Evolutionary conservation across 2,329 filamentous ascomycete species (phyloP), one percentile per base, ranked within the genome.

Genomic region (Lizonia empirigonia): DNA sequence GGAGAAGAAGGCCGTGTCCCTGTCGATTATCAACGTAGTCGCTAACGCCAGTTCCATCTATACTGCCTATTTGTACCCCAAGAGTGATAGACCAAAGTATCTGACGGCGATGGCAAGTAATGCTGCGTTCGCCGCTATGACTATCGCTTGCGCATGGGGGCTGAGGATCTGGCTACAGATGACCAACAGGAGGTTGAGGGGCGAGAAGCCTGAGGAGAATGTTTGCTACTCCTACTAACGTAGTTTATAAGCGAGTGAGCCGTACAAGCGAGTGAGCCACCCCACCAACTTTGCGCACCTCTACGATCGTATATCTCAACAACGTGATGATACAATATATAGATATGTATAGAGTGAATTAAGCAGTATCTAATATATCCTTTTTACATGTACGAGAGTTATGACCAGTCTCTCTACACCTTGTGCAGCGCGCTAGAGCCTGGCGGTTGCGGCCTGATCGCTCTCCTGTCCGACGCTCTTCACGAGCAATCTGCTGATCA

Each of bases 21-120:
- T 77, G n/a, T 73, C 74, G 1, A 72, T 77, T 38, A 74, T 76
- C 12, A 77, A 78, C 44, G 68, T 74, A 1, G 63, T 73, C 5
- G 71, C 70, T 0, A 77, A 75, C 38, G 61, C 70, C 22, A 65
- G 67, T 34, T 70, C 73, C 37, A 76, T 78, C 37, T 74, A 70
- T 39, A 73, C 68, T 1, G 74, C 75, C 1, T 78, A 76, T 41
- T 72, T 77, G 47, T 76, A 76, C 13, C 54, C 55, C 0, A 51
- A 58, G 39, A 59, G 51, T 32, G 63, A 65, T 35, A 58, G 56
- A 1, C 59, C 63, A 0, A 60, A 60, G 36, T 65, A 62, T 27
- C 23, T 60, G n/a, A 62, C 57, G 29, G 63, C 60, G 1, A 56
- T 62, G 57, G 59, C 52, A 9, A 59, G 53, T n/a, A 63, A 64